Percentiles rank a stretch among this genome's conserved stretches.
These are phyloP conservation scores for Meredithiella fracta DNA, from an alignment of 2,329 filamentous ascomycete species.

Conservation along the genomic window DNA sequence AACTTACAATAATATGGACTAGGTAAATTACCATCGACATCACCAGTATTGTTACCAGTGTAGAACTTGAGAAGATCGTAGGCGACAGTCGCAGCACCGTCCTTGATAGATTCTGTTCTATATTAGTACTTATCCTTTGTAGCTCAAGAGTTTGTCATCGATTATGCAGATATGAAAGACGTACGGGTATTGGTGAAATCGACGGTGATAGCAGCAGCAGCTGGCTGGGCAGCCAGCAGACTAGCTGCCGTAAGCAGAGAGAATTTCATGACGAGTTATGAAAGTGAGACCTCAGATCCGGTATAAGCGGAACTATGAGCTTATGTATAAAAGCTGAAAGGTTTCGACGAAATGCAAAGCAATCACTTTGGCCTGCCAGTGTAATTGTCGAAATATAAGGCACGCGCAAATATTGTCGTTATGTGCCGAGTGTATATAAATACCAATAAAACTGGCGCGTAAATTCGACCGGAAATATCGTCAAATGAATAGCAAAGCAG, in stretches of 20 bases:
- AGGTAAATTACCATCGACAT: conserved; percentile 40
- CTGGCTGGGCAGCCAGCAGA: conserved; percentile 9
- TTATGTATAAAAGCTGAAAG: neutral
- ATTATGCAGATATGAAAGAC: neutral
- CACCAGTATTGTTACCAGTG: conserved; percentile 42
- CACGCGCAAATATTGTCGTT: neutral
- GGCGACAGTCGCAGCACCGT: conserved; percentile 31
- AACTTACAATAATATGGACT: conserved; percentile 47
- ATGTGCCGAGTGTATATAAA: neutral
- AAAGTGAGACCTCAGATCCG: neutral
- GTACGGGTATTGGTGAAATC: conserved; percentile 21
- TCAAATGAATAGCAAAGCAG: neutral
- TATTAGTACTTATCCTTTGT: conserved; percentile 19
- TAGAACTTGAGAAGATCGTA: conserved; percentile 34
- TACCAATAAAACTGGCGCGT: neutral
- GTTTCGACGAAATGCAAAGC: neutral
- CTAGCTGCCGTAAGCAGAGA: conserved; percentile 10
- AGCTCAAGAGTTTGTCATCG: neutral
- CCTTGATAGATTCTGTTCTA: conserved; percentile 31
- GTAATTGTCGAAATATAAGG: conserved; percentile 1
- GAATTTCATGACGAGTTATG: conserved; percentile 10
- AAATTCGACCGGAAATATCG: neutral
- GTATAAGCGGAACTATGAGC: neutral
- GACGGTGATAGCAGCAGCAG: conserved; percentile 12
- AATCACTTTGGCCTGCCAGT: conserved; percentile 1